phyloP scores from a whole-genome alignment of 768 basidiomycete species.

The Infundibulicybe gibba region DNA sequence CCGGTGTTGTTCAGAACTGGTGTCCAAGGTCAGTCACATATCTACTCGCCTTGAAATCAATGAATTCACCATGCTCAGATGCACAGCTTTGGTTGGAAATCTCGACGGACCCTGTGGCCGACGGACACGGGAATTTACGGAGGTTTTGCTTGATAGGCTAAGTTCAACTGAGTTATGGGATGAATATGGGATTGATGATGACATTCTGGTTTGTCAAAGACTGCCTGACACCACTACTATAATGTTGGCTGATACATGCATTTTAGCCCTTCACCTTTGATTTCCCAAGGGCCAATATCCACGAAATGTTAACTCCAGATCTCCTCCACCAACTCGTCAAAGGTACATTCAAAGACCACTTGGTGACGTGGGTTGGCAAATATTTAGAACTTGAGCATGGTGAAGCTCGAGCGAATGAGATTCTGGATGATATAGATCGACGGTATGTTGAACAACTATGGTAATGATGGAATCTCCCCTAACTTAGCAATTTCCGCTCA shows the following conservation, averaged over 20 bases:
- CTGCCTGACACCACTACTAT: no score
- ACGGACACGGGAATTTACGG: background rate
- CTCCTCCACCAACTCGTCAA: slow-evolving; percentile 20
- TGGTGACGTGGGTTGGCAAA: slow-evolving; percentile 28
- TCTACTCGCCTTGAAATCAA: background rate
- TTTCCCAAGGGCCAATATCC: slow-evolving; percentile 23
- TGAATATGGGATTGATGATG: background rate
- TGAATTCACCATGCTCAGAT: slow-evolving; percentile 1
- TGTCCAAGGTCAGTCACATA: slow-evolving; percentile 13
- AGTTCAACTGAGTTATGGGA: background rate
- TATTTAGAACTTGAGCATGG: slow-evolving; percentile 20
- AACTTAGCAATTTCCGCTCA: background rate
- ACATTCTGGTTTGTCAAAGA: background rate
- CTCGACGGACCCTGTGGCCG: background rate
- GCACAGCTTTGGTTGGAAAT: slow-evolving; percentile 10
- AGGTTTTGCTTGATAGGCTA: background rate
- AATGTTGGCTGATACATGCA: no score
- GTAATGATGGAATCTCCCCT: background rate
- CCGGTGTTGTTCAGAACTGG: slow-evolving; percentile 19
- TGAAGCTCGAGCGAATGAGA: slow-evolving; percentile 15
- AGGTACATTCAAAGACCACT: slow-evolving; percentile 31
- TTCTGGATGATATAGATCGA: slow-evolving; percentile 34
- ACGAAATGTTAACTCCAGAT: slow-evolving; percentile 22
- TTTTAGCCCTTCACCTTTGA: slow-evolving; percentile 20
- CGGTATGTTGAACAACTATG: slow-evolving; percentile 21